Evolutionary conservation across 106 monocot genomes (phyloP), one percentile per base, ranked within the genome.

Genomic region (Dactylorhiza incarnata): DNA sequence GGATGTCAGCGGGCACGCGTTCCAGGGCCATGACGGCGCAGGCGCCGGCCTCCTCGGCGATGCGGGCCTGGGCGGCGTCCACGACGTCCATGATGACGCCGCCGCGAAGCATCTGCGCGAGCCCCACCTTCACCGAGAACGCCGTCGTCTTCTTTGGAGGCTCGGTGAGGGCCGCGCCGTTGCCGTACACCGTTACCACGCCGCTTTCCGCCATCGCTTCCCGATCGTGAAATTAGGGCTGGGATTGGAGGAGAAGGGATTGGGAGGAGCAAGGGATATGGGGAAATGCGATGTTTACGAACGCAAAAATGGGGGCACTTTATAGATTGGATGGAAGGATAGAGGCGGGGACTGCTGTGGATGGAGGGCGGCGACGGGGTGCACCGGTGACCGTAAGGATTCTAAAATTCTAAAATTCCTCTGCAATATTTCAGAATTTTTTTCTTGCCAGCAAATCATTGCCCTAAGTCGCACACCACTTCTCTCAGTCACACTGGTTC

Each of bases 1-100:
- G 87, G 78, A 90, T 90, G 82, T 90, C 90, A 50, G 90, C 87
- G 20, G 87, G 90, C 51, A 90, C 90, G 71, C 90, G 87, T 79
- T 90, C 90, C 43, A 89, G 79, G 22, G 89, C 88, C 88, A 89
- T 89, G 56, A 89, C 88, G 2, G 88, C 85, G 78, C 85, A 85
- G 48, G 89, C 89, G n/a, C 86, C 89, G 17, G 89, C 89, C 72
- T 84, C 83, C 78, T 83, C 88, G 47, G 85, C 88, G 56, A 88
- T 46, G 25, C 82, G 79, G 5, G 87, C 87, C 75, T 84, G 84
- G 44, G 84, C 84, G 45, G 84, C 65, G 68, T 79, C 82, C 47
- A 79, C 72, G 48, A 81, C 81, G 26, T 75, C 75, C 56, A 81
- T 81, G 81, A 75, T 81, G 68, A 81, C 81, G 15, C 69, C 71